Evolutionary conservation across 768 basidiomycete species (phyloP).

Genomic region (Calocybe gangraenosa): DNA sequence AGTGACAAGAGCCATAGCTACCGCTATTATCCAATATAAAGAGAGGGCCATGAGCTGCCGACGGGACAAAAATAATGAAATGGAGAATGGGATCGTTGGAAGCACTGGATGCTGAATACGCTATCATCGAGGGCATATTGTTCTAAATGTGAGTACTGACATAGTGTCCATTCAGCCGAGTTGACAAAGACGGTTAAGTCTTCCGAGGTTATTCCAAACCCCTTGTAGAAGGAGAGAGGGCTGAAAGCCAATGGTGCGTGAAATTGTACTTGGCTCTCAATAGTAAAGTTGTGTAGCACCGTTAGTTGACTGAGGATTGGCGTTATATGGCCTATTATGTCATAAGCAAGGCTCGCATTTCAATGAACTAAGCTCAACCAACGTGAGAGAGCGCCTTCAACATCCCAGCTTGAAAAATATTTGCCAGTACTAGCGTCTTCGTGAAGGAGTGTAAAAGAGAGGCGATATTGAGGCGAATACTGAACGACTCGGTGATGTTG

Average conservation of each 20-base stretch:
- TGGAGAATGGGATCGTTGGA: conserved; percentile 94
- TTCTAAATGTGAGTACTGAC: conserved; percentile 34
- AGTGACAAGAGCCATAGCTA: conserved; percentile 17
- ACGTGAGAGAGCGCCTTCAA: conserved; percentile 62
- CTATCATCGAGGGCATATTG: neutral
- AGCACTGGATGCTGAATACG: conserved; percentile 72
- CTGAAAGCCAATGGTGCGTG: conserved; percentile 86
- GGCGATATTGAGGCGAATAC: conserved; percentile 77
- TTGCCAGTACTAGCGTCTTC: conserved; percentile 75
- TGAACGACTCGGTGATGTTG: conserved; percentile 52
- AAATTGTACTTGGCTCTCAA: conserved; percentile 93
- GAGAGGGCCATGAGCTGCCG: conserved; percentile 60
- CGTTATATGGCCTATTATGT: conserved; percentile 56
- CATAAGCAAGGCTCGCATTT: conserved; percentile 1
- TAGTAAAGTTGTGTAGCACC: conserved; percentile 81
- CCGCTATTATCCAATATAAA: conserved; percentile 56
- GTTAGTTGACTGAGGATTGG: conserved; percentile 61
- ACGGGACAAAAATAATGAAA: conserved; percentile 87
- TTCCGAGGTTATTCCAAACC: conserved; percentile 67
- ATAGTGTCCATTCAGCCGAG: conserved; percentile 93
- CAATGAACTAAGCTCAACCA: conserved; percentile 23
- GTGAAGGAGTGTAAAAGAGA: conserved; percentile 91
- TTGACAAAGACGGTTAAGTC: conserved; percentile 93
- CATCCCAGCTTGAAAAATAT: conserved; percentile 66
- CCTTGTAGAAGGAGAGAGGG: conserved; percentile 40